phyloP scores from a whole-genome alignment of 1,139 yeast genomes.

The Hanseniaspora uvarum region DNA sequence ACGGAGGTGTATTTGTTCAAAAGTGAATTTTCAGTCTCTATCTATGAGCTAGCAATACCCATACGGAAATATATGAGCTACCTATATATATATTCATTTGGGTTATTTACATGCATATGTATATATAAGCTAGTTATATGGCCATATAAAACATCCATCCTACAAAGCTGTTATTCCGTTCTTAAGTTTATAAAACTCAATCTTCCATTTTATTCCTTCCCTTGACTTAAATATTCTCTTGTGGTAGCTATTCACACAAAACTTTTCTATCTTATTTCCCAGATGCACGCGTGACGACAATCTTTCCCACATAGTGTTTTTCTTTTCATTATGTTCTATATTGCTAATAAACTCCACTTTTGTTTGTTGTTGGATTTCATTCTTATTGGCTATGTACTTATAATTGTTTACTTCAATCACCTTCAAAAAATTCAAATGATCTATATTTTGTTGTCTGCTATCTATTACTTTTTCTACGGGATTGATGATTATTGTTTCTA shows the following conservation, averaged over 20 bases:
- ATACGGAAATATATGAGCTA: too few relatives aligned
- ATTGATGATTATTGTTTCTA: slow-evolving; percentile 71
- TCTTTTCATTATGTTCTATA: not conserved
- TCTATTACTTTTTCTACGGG: slow-evolving; percentile 46
- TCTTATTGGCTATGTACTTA: slow-evolving; percentile 25
- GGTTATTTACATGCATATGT: too few relatives aligned
- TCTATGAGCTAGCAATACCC: too few relatives aligned
- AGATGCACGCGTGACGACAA: slow-evolving; percentile 13
- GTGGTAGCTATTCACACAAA: slow-evolving; percentile 8
- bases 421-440: slow-evolving; percentile 67
- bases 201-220: slow-evolving; percentile 14
- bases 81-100: too few relatives aligned
- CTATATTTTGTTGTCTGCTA: slow-evolving; percentile 75
- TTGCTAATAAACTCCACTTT: slow-evolving; percentile 10
- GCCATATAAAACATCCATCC: too few relatives aligned
- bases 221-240: slow-evolving; percentile 8
- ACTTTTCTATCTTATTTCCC: slow-evolving; percentile 10
- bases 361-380: not conserved
- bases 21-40: too few relatives aligned
- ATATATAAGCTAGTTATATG: too few relatives aligned
- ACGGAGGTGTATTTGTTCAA: too few relatives aligned
- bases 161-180: not conserved
- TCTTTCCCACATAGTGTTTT: slow-evolving; percentile 12
- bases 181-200: slow-evolving; percentile 8
- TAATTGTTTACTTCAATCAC: slow-evolving; percentile 70